Evolutionary conservation across 352 stramenopile genomes (phyloP), one percentile per base, ranked within the genome.

Genomic region (Phytophthora colocasiae): DNA sequence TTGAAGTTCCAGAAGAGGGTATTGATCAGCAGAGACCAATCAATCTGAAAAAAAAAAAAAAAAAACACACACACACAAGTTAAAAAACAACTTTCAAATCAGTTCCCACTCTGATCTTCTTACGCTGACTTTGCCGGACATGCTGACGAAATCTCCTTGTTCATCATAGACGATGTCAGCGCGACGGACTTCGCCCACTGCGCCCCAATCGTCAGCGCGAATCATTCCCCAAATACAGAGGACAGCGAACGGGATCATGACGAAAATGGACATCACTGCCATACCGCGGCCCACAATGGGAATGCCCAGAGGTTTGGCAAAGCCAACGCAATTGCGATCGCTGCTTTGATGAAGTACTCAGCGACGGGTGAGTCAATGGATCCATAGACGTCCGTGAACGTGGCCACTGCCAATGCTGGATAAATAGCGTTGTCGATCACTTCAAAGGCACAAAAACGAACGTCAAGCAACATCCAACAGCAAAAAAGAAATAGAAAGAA

Each of bases 1-100:
- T n/a, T n/a, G 49, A 97, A 91, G 77, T 98, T 98, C 96, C 96
- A 99, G 73, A 98, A 98, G 19, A 98, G 77, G 46, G 97, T 98
- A 63, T 98, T 98, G 27, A 98, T 71, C 46, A 96, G 91, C 31
- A 85, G 72, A 38, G 87, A 77, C 89, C 90, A 98, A 24, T 97
- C 59, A 58, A 86, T 85, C 52, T 78, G 38, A 22, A 22, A 22
- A 22, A 22, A 22, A 22, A 22, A 22, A 22, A 22, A 22, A 22
- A 22, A 22, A 22, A 22, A 22, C 19, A 22, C 19, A 22, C 19
- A 22, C 8, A 27, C 26, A 38, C 22, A 12, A 8, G 31, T 36
- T 36, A 36, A 36, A 22, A 36, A 36, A 36, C 31, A 12, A 36
- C 31, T 14, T 36, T 10, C 9, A 36, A 36, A 36, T 3, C 31